Evolutionary conservation across 352 stramenopile species (phyloP), one percentile per base, ranked within the genome.

Genomic region (Phytophthora multivora): DNA sequence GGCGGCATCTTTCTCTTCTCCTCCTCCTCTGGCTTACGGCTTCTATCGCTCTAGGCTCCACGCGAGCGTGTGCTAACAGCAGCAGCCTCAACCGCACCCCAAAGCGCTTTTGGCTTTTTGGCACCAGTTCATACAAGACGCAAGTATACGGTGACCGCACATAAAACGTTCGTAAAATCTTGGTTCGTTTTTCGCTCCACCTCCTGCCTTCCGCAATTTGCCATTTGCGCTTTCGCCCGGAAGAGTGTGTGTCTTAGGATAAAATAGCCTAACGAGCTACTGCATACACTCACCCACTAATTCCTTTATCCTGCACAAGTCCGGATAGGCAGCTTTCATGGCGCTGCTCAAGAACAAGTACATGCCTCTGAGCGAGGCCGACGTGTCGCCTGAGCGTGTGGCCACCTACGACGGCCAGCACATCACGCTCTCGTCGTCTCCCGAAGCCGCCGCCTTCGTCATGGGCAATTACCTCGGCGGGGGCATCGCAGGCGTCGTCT

Each of bases 391-490:
- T 11, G 71, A 84, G 53, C 86, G 91, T 59, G 83, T 94, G 28
- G 71, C 80, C 13, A 70, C 72, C 30, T 96, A 89, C 63, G 87
- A 96, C 63, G 87, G 87, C 2, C 87, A 96, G 68, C 72, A 79
- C 59, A 79, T 96, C 51, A 83, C 79, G 42, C 71, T 93, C 6
- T 63, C 53, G 4, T 50, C 67, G 30, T 30, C 52, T 47, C 63
- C 67, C 0, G 56, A 51, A 47, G 55, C 30, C 31, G 65, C 39
- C 28, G 68, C 68, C 19, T 97, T 94, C 65, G 73, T 77, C 35
- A 83, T 98, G 71, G 93, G 91, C 38, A 97, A 97, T 61, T 98
- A 97, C 60, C 72, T 98, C 6, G 93, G 93, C 48, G 90, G 91
- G 25, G 93, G 93, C 51, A 95, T 97, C 60, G 92, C 93, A 0